These are phyloP conservation scores for Gilbertella persicaria DNA, from an alignment of 371 early-diverging fungal species.

Conservation along the genomic window DNA sequence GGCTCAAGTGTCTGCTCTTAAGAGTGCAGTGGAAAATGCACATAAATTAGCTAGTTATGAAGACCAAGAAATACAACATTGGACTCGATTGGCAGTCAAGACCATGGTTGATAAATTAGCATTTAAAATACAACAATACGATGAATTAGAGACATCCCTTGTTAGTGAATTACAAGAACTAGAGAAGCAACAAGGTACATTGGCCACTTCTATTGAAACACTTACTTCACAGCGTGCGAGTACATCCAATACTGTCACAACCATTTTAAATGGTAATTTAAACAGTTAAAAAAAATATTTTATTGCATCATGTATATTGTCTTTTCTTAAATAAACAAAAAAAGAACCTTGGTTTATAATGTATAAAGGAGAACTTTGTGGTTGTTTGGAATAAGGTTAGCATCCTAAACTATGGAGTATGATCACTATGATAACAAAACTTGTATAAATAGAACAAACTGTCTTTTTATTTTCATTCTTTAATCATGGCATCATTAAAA, in stretches of 20 bases:
- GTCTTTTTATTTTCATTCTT: no score
- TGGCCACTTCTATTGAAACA: constrained; percentile 39
- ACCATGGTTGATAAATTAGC: constrained; percentile 83
- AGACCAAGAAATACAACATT: constrained; percentile 78
- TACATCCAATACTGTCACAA: background rate
- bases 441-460: no score
- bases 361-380: no score
- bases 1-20: constrained; percentile 58
- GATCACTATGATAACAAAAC: no score
- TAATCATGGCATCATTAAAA: no score
- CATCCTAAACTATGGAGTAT: no score
- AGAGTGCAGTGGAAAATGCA: constrained; percentile 64
- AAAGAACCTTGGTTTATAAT: no score
- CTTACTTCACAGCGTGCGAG: constrained; percentile 10
- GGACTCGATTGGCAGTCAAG: constrained; percentile 80
- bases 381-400: no score
- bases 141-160: constrained; percentile 82
- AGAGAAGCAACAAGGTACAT: constrained; percentile 68
- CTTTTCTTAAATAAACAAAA: no score
- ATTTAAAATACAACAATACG: constrained; percentile 89
- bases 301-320: no score
- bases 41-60: constrained; percentile 70
- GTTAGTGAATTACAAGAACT: constrained; percentile 84
- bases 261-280: background rate
- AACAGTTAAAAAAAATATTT: no score